Evolutionary conservation across 805 yeast species (phyloP), one percentile per base, ranked within the genome.

Genomic region (Candida alai): DNA sequence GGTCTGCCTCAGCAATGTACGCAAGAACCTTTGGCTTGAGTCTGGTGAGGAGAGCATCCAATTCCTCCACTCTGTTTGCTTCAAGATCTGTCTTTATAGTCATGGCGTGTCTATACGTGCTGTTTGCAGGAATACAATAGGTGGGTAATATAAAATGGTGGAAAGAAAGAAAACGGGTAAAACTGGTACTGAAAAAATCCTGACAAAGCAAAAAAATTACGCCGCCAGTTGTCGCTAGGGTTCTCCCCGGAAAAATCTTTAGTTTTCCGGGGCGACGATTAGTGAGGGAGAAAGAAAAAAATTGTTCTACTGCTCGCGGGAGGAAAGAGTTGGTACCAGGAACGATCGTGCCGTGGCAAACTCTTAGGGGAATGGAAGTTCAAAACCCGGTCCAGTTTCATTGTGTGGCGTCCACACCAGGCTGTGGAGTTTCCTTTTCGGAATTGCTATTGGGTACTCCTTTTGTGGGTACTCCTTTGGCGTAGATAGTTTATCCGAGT

Each of bases 31-130:
- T 52, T 3, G 76, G 74, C 28, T 73, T 60, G 19, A 82, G 57
- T n/a, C 67, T 63, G 7, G 65, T 54, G 26, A 83, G 61, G 4
- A 82, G 64, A 10, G 52, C 39, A 39, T 78, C 83, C 12, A 83
- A 61, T 47, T 83, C 89, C 19, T 60, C 44, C 2, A 67, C 78
- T 38, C 86, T 58, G 46, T 74, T 54, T 3, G 49, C 33, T 48
- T 80, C 86, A 19, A 79, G 45, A 30, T 47, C 46, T 32, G 64
- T 55, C 23, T 25, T 29, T 11, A 35, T 34, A 6, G 31, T 11
- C 35, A 33, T 39, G 11, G 12, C 12, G 11, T 22, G 12, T 4
- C 4, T 22, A 12, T 22, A n/a, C 12, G 12, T 22, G 12, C 11
- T 22, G 24, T 22, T 22, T 21, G 11, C 12, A 4, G 12, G 24